Base-by-base conservation (phyloP, 345 rosid species). In the Arabidopsis suecica region DNA sequence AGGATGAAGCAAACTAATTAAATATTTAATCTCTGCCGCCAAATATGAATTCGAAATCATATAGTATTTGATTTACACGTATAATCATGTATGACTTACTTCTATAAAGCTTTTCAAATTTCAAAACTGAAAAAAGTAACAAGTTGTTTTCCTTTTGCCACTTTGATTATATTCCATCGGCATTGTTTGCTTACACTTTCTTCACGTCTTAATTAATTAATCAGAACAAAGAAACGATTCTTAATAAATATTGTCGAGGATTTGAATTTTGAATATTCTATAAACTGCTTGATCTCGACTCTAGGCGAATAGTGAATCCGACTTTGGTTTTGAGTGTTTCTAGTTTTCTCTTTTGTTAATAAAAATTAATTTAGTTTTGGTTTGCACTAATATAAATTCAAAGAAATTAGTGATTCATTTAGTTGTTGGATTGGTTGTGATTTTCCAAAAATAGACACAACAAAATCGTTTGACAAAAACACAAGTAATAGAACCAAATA, bases 31-130 rank as follows among this genome's bases (percentile, higher is more conserved):
- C 61, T 45, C 66, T 71, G 76, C 80, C 80, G 72, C 80, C 72
- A 64, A 38, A 56, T 71, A 71, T 64, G 72, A 77, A 63, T 77
- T 77, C 34, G 76, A 77, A 75, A 77, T 63, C 57, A 64, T 73
- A 6, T 32, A 16, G 18, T 16, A 28, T 42, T 53, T 37, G 47
- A 38, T 64, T 38, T 32, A 57, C 72, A 56, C 67, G 61, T 57
- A 28, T 71, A 64, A 77, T 69, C 80, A 77, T 77, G 51, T 47
- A 23, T 22, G 22, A 25, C 23, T 51, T 4, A 34, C 28, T 63
- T 70, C 18, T 56, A 40, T 56, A 6, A 62, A 30, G 38, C 30
- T 47, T 63, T 48, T 71, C 50, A 71, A 71, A 71, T 8, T 70
- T 56, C 71, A 70, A 70, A 77, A 36, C 1, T 23, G 37, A 34